These are phyloP conservation scores for Claviceps spartinae DNA, from an alignment of 2,329 filamentous ascomycete genomes.

Conservation along the genomic window DNA sequence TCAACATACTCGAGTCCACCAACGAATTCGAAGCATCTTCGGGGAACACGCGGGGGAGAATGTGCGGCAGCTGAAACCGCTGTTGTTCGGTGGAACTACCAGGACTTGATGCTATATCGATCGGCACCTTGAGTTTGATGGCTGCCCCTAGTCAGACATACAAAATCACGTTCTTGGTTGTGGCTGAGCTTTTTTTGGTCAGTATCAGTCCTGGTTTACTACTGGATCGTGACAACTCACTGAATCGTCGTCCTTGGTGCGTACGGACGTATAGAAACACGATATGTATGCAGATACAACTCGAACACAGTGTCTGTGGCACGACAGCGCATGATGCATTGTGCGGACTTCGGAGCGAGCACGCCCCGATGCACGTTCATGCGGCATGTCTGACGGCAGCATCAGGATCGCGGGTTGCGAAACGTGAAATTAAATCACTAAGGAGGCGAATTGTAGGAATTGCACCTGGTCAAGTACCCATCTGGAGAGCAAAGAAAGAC, in stretches of 20 bases:
- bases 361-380: neutral
- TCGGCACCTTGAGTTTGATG: no score
- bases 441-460: no score
- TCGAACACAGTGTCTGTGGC: neutral
- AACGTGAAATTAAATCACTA: neutral
- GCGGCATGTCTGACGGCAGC: neutral
- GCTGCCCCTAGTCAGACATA: neutral
- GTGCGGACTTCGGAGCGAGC: neutral
- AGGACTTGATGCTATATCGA: neutral
- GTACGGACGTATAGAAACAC: neutral
- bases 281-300: neutral
- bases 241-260: neutral
- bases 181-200: neutral
- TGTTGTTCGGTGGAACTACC: neutral
- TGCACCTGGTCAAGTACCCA: no score
- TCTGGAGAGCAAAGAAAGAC: no score
- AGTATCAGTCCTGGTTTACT: neutral
- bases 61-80: neutral
- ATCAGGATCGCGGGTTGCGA: neutral
- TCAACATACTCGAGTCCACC: neutral
- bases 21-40: neutral
- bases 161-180: neutral
- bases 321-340: neutral
- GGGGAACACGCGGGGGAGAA: neutral
- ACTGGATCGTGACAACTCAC: neutral